Conservation (phyloP, 2,329 filamentous ascomycete genomes). For the Hirsutella thompsonii region DNA sequence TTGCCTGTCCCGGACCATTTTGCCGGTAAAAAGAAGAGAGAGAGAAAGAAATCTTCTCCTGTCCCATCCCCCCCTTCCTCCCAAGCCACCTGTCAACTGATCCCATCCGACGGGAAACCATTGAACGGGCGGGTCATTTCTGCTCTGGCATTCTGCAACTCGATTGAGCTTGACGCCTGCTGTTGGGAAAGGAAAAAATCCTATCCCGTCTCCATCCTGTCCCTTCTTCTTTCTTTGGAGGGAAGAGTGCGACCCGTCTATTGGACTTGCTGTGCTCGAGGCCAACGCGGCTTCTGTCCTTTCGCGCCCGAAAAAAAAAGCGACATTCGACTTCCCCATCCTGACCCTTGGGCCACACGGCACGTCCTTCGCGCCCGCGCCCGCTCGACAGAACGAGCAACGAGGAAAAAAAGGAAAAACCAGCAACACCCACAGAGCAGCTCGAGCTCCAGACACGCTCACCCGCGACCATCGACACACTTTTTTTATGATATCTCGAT, state of each 20-base stretch:
- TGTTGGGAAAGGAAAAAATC: too few relatives aligned
- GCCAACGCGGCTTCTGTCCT: background rate
- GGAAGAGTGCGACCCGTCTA: background rate
- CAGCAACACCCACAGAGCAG: background rate
- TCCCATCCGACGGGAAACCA: background rate
- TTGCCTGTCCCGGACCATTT: background rate
- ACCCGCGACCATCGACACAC: background rate
- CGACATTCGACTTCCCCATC: background rate
- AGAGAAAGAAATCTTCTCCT: too few relatives aligned
- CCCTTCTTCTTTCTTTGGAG: background rate
- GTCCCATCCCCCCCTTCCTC: too few relatives aligned
- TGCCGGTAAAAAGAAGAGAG: background rate
- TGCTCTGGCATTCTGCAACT: too few relatives aligned
- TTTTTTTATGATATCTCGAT: conserved; percentile 8
- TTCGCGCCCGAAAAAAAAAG: background rate
- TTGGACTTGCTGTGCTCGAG: background rate
- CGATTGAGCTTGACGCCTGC: too few relatives aligned
- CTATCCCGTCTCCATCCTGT: background rate
- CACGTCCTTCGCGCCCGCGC: background rate
- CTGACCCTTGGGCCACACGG: background rate
- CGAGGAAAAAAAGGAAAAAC: background rate
- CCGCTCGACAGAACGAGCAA: background rate
- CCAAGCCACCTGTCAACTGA: background rate
- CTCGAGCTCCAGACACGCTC: background rate
- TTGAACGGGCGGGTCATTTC: background rate